phyloP scores from a whole-genome alignment of 192 early-diverging fungal species.

The Mortierella antarctica region DNA sequence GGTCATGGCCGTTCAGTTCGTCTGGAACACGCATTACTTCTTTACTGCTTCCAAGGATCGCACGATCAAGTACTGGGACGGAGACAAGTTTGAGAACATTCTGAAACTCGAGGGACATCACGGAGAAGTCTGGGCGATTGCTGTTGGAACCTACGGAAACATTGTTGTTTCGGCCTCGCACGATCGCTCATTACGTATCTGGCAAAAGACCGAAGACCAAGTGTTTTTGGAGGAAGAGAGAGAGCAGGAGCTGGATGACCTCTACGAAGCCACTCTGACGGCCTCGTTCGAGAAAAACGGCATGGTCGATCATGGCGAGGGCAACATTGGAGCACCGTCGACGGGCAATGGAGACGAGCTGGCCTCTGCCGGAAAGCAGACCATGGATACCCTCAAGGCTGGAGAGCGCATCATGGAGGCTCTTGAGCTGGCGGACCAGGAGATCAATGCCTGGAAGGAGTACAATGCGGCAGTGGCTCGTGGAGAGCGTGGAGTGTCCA shows the following conservation, averaged over 20 bases:
- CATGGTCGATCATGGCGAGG: conserved; percentile 58
- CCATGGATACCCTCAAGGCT: conserved; percentile 94
- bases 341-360: conserved; percentile 61
- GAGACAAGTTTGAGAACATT: conserved; percentile 97
- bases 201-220: conserved; percentile 96
- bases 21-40: conserved; percentile 95
- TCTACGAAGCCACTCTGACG: conserved; percentile 83
- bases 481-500: conserved; percentile 39
- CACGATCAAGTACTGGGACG: conserved; percentile 95
- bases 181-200: conserved; percentile 94
- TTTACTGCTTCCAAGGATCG: conserved; percentile 94
- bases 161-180: conserved; percentile 92
- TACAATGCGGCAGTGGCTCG: conserved; percentile 64
- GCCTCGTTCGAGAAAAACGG: conserved; percentile 70
- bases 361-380: conserved; percentile 86
- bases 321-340: conserved; percentile 57
- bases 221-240: conserved; percentile 96
- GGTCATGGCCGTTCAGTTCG: conserved; percentile 89
- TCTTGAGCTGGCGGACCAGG: conserved; percentile 88
- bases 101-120: conserved; percentile 92
- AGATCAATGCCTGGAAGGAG: conserved; percentile 73
- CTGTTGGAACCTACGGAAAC: conserved; percentile 88
- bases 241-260: conserved; percentile 92
- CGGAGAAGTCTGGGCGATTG: conserved; percentile 95
- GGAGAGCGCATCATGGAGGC: conserved; percentile 96